A percentile compares a stretch with the other conserved stretches of the same genome.
Evolutionary conservation across 2,329 filamentous ascomycete species (phyloP).

Genomic region (Chaetomiaceae sp.): DNA sequence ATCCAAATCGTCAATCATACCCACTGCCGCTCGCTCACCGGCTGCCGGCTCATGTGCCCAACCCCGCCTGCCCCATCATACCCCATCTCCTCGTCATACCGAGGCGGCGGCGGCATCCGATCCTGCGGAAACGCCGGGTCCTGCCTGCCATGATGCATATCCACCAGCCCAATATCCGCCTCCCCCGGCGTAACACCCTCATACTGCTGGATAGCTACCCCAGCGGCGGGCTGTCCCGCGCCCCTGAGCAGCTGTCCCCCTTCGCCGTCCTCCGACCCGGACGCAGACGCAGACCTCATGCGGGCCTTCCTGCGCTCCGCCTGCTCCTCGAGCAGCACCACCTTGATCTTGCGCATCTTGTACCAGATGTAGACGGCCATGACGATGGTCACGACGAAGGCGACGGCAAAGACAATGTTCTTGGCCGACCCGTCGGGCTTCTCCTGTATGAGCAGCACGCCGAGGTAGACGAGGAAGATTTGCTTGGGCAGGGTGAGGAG

Average conservation of each 20-base stretch:
- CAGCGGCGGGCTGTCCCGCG: no score
- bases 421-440: conserved; percentile 28
- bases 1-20: background rate
- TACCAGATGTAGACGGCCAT: conserved; percentile 35
- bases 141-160: background rate
- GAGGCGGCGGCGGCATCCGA: background rate
- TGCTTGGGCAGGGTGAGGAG: conserved; percentile 39
- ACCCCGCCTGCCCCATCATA: background rate
- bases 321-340: conserved; percentile 33
- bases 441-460: conserved; percentile 32
- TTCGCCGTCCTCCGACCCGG: no score
- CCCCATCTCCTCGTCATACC: background rate
- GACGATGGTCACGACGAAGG: conserved; percentile 33
- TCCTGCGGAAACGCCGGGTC: background rate
- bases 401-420: conserved; percentile 33
- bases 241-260: no score
- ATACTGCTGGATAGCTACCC: no score
- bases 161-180: conserved; percentile 2
- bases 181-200: conserved; percentile 5
- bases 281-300: background rate
- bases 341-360: conserved; percentile 35
- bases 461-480: conserved; percentile 39
- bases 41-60: background rate
- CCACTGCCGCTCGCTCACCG: conserved; percentile 4
- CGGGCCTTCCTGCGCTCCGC: conserved; percentile 20